Evolutionary conservation across 1,284 basidiomycete genomes (phyloP), one percentile per base, ranked within the genome.

Genomic region (Fomitiporia mediterranea): DNA sequence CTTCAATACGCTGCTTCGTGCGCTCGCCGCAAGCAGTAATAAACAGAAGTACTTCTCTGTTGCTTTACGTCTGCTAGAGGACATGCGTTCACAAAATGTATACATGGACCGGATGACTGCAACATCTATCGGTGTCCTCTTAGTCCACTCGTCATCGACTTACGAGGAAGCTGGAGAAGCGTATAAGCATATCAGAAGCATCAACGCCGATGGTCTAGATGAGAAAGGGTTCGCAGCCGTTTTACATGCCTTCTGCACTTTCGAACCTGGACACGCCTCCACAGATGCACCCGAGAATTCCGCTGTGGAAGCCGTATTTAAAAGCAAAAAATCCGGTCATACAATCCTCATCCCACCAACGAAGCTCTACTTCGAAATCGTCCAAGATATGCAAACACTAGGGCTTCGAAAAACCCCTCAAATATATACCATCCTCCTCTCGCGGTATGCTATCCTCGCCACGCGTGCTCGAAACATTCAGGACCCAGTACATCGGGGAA

Each of bases 371-470:
- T 84, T 94, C 67, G 77, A 81, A 52, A 88, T 98, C 61, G 78
- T 96, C 58, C 74, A 78, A 50, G 92, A 97, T 72, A 95, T 98
- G 91, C 84, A 83, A 8, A 68, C 70, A 2, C 79, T 81, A 0
- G 85, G 86, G 11, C 70, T 82, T 60, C 72, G 74, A 0, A 77
- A 89, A 19, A 78, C 80, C 0, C 69, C 78, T 0, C 69, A 80
- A 28, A 80, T 89, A 11, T 92, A 96, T 68, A 86, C 85, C 15
- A 79, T 84, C 51, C 74, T 96, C 51, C 74, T 98, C 27, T 74
- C 73, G 28, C 78, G 78, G 54, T 70, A 88, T 42, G 75, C 74
- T 13, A 60, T 67, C n/a, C 63, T 80, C 37, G 78, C 77, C 0
- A 72, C 71, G 3, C 64, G 64, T 40, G 56, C 70, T 13, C 63